Conservation (phyloP, 1,139 yeast genomes). For the Candida sp. region DNA sequence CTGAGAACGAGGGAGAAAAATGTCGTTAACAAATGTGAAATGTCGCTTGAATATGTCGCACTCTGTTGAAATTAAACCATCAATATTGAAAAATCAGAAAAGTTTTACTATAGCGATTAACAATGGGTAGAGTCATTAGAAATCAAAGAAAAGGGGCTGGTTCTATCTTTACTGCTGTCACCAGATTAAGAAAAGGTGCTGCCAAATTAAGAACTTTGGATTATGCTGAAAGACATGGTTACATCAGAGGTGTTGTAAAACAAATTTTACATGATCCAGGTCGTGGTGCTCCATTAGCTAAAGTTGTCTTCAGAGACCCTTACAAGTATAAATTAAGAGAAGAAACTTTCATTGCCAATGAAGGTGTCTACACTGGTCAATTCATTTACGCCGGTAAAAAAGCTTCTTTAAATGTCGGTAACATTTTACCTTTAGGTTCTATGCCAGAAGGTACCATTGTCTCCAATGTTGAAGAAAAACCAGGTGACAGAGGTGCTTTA, state of each 20-base stretch:
- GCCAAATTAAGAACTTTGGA: constrained; percentile 99
- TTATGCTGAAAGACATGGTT: constrained; percentile 99
- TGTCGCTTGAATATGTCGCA: neutral
- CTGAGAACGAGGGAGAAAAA: neutral
- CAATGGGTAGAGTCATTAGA: constrained; percentile 89
- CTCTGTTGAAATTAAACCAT: neutral
- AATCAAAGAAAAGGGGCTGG: constrained; percentile 99
- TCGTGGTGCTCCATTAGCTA: constrained; percentile 99
- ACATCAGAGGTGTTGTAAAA: constrained; percentile 99
- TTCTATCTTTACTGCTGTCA: constrained; percentile 99
- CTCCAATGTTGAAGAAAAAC: constrained; percentile 98
- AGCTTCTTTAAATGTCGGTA: constrained; percentile 97
- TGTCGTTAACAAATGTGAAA: neutral
- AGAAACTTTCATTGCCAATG: constrained; percentile 99
- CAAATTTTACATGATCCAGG: constrained; percentile 99
- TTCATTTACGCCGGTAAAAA: constrained; percentile 98
- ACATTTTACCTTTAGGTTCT: constrained; percentile 94
- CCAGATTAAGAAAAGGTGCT: constrained; percentile 99
- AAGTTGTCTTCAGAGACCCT: constrained; percentile 99
- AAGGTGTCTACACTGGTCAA: constrained; percentile 99
- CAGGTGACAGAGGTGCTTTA: constrained; percentile 99
- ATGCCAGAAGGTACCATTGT: constrained; percentile 99
- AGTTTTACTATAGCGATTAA: neutral
- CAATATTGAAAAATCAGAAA: neutral
- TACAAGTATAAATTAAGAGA: constrained; percentile 97